Percentiles rank a stretch among this genome's conserved stretches.
Evolutionary conservation across 108 stramenopile genomes (phyloP).

Genomic region (Pseudonitzschia multistriata): DNA sequence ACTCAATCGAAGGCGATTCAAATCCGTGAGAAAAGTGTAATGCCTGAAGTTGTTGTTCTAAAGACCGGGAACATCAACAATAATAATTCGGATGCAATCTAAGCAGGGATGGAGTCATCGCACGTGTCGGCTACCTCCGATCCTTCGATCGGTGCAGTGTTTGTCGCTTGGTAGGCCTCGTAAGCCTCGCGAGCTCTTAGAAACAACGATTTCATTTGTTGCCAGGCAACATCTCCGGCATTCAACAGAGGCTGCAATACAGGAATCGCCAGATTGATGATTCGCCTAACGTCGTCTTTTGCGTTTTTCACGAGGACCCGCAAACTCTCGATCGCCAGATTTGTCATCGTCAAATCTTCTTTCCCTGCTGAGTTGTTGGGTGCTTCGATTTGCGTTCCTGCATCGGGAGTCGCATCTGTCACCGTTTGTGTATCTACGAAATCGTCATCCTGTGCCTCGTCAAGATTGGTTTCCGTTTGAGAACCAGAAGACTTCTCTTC

Average conservation of each 20-base stretch:
- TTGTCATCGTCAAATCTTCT: slow-evolving; percentile 18
- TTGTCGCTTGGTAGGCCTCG: slow-evolving; percentile 10
- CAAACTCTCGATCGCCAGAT: slow-evolving; percentile 16
- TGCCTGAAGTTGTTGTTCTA: background rate
- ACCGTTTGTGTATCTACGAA: background rate
- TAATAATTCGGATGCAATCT: background rate
- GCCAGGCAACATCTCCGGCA: slow-evolving; percentile 32
- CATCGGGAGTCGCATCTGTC: slow-evolving; percentile 17
- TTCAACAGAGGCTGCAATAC: slow-evolving; percentile 24
- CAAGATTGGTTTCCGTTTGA: background rate
- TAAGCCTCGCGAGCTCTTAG: slow-evolving; percentile 14
- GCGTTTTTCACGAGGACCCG: slow-evolving; percentile 18
- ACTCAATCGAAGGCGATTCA: background rate
- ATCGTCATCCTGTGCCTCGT: background rate
- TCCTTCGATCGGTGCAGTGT: background rate
- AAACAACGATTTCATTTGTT: slow-evolving; percentile 17
- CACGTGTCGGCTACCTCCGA: background rate
- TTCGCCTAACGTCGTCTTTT: slow-evolving; percentile 21
- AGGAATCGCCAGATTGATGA: slow-evolving; percentile 23
- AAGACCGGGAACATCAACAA: background rate
- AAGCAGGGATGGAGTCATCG: background rate
- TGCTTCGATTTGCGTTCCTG: slow-evolving; percentile 18
- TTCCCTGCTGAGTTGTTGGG: background rate
- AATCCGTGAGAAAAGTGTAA: background rate
- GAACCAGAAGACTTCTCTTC: background rate